Evolutionary conservation across 2,329 filamentous ascomycete genomes (phyloP).

Genomic region (Phaeosphaeriaceae sp.): DNA sequence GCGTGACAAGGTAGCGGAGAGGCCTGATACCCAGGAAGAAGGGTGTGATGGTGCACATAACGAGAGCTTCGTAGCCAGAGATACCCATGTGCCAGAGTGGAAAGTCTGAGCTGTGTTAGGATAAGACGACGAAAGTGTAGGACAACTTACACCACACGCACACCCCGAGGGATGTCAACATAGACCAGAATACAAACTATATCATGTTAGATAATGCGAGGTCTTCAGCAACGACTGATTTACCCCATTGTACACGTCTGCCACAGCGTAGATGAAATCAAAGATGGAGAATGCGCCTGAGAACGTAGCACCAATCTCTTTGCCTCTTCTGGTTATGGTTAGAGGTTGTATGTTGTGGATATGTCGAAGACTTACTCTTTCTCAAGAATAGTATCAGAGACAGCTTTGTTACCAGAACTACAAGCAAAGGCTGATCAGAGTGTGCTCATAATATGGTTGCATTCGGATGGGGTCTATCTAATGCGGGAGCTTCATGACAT

Average conservation of each 20-base stretch:
- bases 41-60: conserved; percentile 85
- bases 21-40: conserved; percentile 75
- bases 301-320: conserved; percentile 73
- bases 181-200: conserved; percentile 96
- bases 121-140: neutral
- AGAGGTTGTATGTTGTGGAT: conserved; percentile 13
- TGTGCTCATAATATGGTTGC: conserved; percentile 38
- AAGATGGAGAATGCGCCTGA: conserved; percentile 74
- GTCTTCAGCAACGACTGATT: conserved; percentile 41
- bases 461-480: conserved; percentile 65
- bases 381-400: conserved; percentile 62
- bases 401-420: conserved; percentile 57
- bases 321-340: conserved; percentile 70
- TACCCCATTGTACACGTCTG: conserved; percentile 92
- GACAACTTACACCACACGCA: conserved; percentile 85
- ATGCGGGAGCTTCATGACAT: conserved; percentile 94
- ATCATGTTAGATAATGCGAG: conserved; percentile 8
- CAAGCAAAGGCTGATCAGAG: conserved; percentile 44
- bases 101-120: conserved; percentile 68
- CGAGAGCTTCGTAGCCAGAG: conserved; percentile 89
- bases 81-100: conserved; percentile 99
- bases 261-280: conserved; percentile 78
- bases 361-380: conserved; percentile 69
- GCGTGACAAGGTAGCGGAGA: conserved; percentile 71
- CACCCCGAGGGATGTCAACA: conserved; percentile 86